phyloP scores from a whole-genome alignment of 208 protist genomes.

The Leishmania mexicana region DNA sequence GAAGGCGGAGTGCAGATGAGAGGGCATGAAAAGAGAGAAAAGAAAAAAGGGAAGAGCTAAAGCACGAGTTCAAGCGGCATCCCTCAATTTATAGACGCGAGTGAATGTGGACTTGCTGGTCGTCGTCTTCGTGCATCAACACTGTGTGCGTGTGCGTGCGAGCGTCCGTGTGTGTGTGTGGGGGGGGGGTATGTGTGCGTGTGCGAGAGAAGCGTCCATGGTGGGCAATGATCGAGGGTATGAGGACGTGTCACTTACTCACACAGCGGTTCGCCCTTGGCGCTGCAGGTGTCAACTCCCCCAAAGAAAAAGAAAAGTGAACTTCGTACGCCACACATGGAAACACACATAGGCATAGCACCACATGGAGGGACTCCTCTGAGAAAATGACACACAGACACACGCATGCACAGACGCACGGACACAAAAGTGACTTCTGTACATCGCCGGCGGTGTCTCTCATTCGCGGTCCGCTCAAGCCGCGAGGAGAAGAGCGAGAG shows the following conservation, averaged over 20 bases:
- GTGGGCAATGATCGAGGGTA: no score
- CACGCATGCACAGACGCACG: not conserved
- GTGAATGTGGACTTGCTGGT: not conserved
- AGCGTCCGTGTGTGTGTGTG: not conserved
- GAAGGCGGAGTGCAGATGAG: not conserved
- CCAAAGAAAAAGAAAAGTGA: not conserved
- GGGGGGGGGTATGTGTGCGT: no score
- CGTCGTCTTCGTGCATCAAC: not conserved
- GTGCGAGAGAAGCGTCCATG: no score
- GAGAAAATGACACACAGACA: not conserved
- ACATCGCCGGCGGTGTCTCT: not conserved
- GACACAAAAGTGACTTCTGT: not conserved
- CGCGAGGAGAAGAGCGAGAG: not conserved
- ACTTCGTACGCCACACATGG: not conserved
- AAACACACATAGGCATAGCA: not conserved
- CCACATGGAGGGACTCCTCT: not conserved
- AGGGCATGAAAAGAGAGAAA: not conserved
- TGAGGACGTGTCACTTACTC: no score
- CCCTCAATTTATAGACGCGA: not conserved
- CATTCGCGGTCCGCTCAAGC: not conserved
- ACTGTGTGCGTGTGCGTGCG: not conserved
- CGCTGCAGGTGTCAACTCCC: not conserved
- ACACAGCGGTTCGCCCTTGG: no score
- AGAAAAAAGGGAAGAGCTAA: not conserved
- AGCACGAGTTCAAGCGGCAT: not conserved